Evolutionary conservation across 108 stramenopile genomes (phyloP), one percentile per base, ranked within the genome.

Genomic region (Mediolabrus comicus): DNA sequence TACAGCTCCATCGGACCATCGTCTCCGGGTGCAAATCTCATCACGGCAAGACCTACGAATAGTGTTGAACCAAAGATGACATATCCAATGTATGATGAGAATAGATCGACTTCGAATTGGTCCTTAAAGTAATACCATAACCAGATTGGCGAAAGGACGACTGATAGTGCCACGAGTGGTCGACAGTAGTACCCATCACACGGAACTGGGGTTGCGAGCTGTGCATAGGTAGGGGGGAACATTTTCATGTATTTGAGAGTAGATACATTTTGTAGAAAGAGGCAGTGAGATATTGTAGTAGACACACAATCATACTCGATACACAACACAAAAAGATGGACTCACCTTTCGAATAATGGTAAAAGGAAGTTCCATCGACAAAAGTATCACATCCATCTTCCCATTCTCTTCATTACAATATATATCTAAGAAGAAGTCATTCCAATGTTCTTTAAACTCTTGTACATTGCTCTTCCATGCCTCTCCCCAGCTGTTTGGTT

Each of bases 171-270:
- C 22, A 96, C 81, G 33, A 92, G 59, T 19, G 80, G 87, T 32
- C 92, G 84, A 27, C 81, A 83, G 63, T 96, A 96, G 62, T 91
- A 92, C 11, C 91, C 94, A 60, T 95, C 94, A 53, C 94, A 95
- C 8, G 94, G 94, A 59, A 95, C 92, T 33, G 94, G 85, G 59
- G 72, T 80, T 1, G 72, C 69, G n/a, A 80, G 56, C 65, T 76
- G 33, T 4, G 41, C n/a, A n/a, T n/a, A n/a, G n/a, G n/a, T 5
- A 52, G 34, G 58, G 13, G 10, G 31, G 32, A 24, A n/a, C n/a
- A n/a, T n/a, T n/a, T 53, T 38, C 25, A 58, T 58, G 36, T 6
- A 53, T 27, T 6, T 30, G 19, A 28, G 33, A 26, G 39, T n/a
- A 27, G 62, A 49, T 43, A 19, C 19, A 33, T 28, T n/a, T 30